These are phyloP conservation scores for Nyssa sinensis DNA, from an alignment of 148 eudicot genomes.

Conservation along the genomic window DNA sequence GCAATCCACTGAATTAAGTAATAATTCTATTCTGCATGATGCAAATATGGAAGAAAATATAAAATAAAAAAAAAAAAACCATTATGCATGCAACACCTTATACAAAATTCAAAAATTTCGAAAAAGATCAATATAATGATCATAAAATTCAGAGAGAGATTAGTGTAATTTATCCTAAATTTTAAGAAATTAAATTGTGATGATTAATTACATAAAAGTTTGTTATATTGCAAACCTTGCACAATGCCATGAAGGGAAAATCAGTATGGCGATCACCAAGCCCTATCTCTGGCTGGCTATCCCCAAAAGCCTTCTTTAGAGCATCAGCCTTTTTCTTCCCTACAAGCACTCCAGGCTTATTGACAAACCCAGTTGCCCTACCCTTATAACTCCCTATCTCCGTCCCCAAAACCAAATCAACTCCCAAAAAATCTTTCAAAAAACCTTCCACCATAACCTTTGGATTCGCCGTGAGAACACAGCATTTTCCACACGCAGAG, in stretches of 20 bases:
- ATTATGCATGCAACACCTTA: too few species aligned
- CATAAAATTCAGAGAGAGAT: too few species aligned
- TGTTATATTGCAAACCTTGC: conserved; percentile 26
- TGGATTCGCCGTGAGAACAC: conserved; percentile 37
- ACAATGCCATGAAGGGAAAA: conserved; percentile 31
- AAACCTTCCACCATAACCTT: conserved; percentile 36
- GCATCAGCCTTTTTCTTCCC: conserved; percentile 26
- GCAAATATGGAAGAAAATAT: too few species aligned
- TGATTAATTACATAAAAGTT: too few species aligned
- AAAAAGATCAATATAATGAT: too few species aligned
- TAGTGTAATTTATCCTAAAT: too few species aligned
- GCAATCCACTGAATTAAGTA: too few species aligned
- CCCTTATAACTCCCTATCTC: conserved; percentile 26
- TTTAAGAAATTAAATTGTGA: too few species aligned
- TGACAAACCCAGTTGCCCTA: conserved; percentile 33
- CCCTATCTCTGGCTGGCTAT: conserved; percentile 23
- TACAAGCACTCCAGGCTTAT: conserved; percentile 27
- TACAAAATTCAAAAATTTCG: too few species aligned
- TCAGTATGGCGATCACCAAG: conserved; percentile 33
- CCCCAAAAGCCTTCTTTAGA: conserved; percentile 35
- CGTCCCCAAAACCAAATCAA: conserved; percentile 36
- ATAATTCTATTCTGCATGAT: too few species aligned
- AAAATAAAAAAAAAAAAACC: too few species aligned
- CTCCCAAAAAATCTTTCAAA: conserved; percentile 32
- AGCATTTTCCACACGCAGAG: conserved; percentile 28